Percentiles rank a stretch among this genome's conserved stretches.
Evolutionary conservation across 2,329 filamentous ascomycete genomes (phyloP).

Genomic region (Colletotrichum noveboracense): DNA sequence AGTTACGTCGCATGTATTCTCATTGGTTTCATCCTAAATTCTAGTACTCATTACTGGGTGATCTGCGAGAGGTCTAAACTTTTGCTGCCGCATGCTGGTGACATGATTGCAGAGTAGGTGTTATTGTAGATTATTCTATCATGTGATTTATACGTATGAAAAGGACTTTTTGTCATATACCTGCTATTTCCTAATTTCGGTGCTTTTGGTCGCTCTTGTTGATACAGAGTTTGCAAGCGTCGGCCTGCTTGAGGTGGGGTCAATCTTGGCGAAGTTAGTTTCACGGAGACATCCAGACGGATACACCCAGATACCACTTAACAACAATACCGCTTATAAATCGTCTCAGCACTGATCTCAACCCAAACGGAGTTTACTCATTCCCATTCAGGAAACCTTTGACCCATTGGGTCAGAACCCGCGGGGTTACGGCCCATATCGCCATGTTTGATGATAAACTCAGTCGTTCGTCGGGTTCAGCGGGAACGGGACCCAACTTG

Average conservation of each 20-base stretch:
- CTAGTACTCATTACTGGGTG: too few relatives aligned
- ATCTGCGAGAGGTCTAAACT: too few relatives aligned
- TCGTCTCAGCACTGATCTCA: background rate
- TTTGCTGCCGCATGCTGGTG: too few relatives aligned
- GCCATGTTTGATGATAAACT: too few relatives aligned
- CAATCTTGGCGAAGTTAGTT: background rate
- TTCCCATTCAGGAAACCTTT: background rate
- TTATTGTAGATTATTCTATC: accelerated
- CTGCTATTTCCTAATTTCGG: accelerated
- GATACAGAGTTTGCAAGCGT: too few relatives aligned
- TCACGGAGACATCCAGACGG: background rate
- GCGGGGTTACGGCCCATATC: too few relatives aligned
- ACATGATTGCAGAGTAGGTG: accelerated
- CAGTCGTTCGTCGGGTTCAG: accelerated
- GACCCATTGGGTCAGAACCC: too few relatives aligned
- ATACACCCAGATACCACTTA: background rate
- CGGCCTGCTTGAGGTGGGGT: too few relatives aligned
- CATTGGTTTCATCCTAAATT: too few relatives aligned
- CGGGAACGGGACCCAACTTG: too few relatives aligned
- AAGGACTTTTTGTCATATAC: accelerated
- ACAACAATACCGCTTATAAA: background rate
- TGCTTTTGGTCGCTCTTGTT: too few relatives aligned
- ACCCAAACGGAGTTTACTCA: background rate
- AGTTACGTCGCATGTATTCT: too few relatives aligned
- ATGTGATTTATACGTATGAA: accelerated